A percentile compares a stretch with the other conserved stretches of the same genome.
Conservation (phyloP, 148 eudicot species). For the Mesembryanthemum crystallinum region DNA sequence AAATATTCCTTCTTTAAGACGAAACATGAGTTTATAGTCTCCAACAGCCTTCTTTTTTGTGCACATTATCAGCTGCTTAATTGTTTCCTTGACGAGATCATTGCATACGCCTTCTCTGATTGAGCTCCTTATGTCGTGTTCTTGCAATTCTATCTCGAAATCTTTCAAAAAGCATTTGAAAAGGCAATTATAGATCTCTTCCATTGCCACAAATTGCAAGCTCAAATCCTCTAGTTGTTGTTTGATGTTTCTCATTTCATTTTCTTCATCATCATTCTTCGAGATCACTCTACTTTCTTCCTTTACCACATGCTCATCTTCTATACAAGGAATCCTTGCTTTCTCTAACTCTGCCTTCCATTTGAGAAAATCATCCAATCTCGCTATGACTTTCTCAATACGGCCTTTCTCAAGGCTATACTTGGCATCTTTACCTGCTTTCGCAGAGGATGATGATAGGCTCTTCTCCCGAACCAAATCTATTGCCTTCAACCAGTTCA, state of each 20-base stretch:
- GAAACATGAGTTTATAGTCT: slow-evolving; percentile 1
- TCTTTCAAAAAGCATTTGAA: slow-evolving; percentile 32
- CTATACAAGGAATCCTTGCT: background rate
- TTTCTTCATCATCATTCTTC: background rate
- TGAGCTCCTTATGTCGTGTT: slow-evolving; percentile 14
- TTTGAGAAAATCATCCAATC: slow-evolving; percentile 35
- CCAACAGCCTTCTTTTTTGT: background rate
- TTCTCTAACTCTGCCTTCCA: slow-evolving; percentile 29
- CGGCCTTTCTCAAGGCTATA: slow-evolving; percentile 16
- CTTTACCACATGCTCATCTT: background rate
- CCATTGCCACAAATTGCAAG: slow-evolving; percentile 24
- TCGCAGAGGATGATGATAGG: slow-evolving; percentile 12
- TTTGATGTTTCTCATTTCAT: background rate
- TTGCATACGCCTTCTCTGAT: slow-evolving; percentile 12
- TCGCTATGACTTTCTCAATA: slow-evolving; percentile 29
- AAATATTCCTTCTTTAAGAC: slow-evolving; percentile 8
- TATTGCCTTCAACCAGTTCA: slow-evolving; percentile 26
- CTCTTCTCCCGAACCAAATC: slow-evolving; percentile 30
- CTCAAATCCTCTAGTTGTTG: slow-evolving; percentile 25
- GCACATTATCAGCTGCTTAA: slow-evolving; percentile 9
- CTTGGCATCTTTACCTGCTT: slow-evolving; percentile 10
- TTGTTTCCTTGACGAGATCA: slow-evolving; percentile 9
- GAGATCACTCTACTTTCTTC: background rate
- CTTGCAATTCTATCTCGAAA: slow-evolving; percentile 19
- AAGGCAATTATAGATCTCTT: slow-evolving; percentile 33